Evolutionary conservation across 176 grass and related monocot species (phyloP), one percentile per base, ranked within the genome.

Genomic region (Leersia perrieri): DNA sequence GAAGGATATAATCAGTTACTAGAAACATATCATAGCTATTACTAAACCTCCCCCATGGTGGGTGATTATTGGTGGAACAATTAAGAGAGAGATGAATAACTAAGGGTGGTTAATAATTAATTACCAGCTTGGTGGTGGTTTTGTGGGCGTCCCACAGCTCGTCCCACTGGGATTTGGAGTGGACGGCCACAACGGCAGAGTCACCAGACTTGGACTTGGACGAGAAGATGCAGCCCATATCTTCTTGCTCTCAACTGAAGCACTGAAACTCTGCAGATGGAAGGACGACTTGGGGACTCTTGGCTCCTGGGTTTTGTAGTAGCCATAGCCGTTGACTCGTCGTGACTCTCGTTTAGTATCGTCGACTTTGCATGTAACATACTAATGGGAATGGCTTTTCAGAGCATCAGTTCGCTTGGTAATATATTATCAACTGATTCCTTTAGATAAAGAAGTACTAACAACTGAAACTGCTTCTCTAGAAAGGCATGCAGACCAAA

Each of bases 91-190:
- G 47, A 53, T 0, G 47, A 47, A 18, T 11, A 47, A 47, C 16
- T 47, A 16, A 18, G 44, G 15, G 14, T 18, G 1, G 16, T 47
- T 47, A 14, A 1, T 42, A 18, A 9, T n/a, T 6, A 58, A 58
- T 55, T 91, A 91, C 89, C 85, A 81, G 67, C 65, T 91, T 91
- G 71, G 75, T 77, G 63, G 76, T 63, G 40, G 71, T 39, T 33
- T 66, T 78, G 72, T 84, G 76, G 39, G 81, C 53, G 20, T 68
- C 31, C 40, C 75, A 88, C n/a, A 68, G 70, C 72, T 84, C 70
- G 55, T 84, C 71, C 80, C 76, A 91, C 41, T 42, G 44, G 31
- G 69, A 53, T 63, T 68, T 47, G 32, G 89, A 88, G 81, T 91
- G 85, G 60, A 91, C 38, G 16, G 81, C 85, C 18, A 85, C 32